Evolutionary conservation across 768 basidiomycete genomes (phyloP).

Genomic region (Lentinus tigrinus): DNA sequence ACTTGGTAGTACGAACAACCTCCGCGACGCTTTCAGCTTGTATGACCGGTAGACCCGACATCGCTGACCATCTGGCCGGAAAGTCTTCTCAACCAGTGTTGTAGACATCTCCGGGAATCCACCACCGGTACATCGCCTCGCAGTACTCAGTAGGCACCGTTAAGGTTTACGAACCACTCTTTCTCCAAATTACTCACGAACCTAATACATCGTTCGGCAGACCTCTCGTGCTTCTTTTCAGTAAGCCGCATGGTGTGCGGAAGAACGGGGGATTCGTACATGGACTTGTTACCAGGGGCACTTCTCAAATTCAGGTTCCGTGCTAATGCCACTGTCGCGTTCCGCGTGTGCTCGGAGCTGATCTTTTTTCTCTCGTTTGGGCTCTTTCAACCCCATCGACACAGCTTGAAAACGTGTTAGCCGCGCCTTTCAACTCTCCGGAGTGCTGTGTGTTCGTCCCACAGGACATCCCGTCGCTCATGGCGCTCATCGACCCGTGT

Average conservation of each 20-base stretch:
- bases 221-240: not conserved
- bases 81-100: not conserved
- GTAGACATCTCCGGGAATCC: not conserved
- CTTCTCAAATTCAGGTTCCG: too few species aligned
- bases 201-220: not conserved
- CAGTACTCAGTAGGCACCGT: not conserved
- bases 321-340: not conserved
- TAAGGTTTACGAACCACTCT: not conserved
- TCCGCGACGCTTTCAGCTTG: not conserved
- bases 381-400: not conserved
- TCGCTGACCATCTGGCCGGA: too few species aligned
- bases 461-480: not conserved
- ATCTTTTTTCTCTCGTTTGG: not conserved
- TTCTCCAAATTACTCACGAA: not conserved
- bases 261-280: not conserved
- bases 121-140: not conserved
- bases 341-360: not conserved
- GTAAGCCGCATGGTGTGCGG: not conserved
- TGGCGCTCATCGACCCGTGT: not conserved
- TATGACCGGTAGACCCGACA: too few species aligned
- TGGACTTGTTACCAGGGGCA: not conserved
- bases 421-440: not conserved
- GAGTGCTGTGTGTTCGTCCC: not conserved
- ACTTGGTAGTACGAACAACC: not conserved
- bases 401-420: not conserved